Base-by-base conservation (phyloP, 306 rosid genomes). In the Trifolium fragiferum region DNA sequence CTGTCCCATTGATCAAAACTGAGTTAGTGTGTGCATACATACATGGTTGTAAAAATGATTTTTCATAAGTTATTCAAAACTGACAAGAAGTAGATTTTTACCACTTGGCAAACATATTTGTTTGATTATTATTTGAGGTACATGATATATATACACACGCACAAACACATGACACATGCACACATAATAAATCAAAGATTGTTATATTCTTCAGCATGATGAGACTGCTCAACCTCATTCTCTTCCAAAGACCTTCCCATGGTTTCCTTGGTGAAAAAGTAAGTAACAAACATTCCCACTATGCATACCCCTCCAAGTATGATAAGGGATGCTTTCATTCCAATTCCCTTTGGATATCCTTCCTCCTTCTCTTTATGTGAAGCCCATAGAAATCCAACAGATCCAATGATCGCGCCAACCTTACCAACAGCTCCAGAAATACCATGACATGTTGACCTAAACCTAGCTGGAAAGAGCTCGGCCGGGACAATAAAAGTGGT, bases 401-500 rank as follows among this genome's bases (percentile, higher is more conserved):
- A 78, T 2, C 96, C 97, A 20, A 92, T 86, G 1, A 92, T 84
- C 4, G 97, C 96, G 10, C 97, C 93, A 5, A 81, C 66, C 72
- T 92, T 92, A 0, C 97, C 96, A 0, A 32, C 46, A 0, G 97
- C 97, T 35, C 96, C 97, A 1, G 97, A 82, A 27, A 92, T 88
- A 3, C 96, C 97, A 35, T 92, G 96, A 66, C 97, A 92, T 0
- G 96, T 92, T 3, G 97, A 83, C 35, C 97, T 51, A 25, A 89
- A 88, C 68, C 97, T 77, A 1, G 97, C 96, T 0, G 96, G 97
- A 15, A 92, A 88, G 5, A 92, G 96, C 50, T 92, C 96, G 0
- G 96, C 96, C 0, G 96, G 96, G 60, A 89, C 84, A 4, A 92
- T 86, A 25, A 88, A 92, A 9, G 96, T 89, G 2, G 97, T 92